These are phyloP conservation scores for Colletotrichum acutatum DNA, from an alignment of 2,329 filamentous ascomycete genomes.

Conservation along the genomic window DNA sequence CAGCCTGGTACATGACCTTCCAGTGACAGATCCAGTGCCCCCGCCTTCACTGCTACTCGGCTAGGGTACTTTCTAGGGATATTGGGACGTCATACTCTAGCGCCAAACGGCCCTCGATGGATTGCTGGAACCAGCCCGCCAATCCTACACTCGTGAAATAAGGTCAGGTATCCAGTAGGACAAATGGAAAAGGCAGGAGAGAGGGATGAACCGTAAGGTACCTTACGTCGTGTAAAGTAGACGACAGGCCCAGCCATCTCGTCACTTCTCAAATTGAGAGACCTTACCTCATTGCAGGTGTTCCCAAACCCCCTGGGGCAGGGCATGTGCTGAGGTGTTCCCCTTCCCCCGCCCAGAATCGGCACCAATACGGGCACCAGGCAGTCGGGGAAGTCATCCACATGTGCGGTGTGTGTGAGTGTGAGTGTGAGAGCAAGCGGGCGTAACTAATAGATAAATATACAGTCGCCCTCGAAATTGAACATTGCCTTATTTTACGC, in stretches of 20 bases:
- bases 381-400: not conserved
- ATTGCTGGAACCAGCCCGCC: conserved; percentile 25
- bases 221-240: not conserved
- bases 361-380: not conserved
- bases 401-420: not conserved
- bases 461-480: not conserved
- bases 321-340: conserved; percentile 5
- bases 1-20: not conserved
- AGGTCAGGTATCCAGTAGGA: not conserved
- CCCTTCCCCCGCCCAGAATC: not conserved
- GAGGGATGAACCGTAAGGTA: not conserved
- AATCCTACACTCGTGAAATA: conserved; percentile 16
- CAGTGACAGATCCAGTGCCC: not conserved
- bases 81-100: conserved; percentile 33
- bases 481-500: not conserved
- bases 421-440: not conserved
- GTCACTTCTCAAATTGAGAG: conserved; percentile 18
- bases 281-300: conserved; percentile 14
- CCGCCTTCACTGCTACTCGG: not conserved
- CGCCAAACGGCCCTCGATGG: conserved; percentile 26
- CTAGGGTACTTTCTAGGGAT: not conserved
- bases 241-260: conserved; percentile 18
- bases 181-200: not conserved
- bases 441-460: conserved; percentile 1
- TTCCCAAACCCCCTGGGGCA: not conserved